These are phyloP conservation scores for Sporisorium exsertum DNA, from an alignment of 1,284 basidiomycete species.

Conservation along the genomic window DNA sequence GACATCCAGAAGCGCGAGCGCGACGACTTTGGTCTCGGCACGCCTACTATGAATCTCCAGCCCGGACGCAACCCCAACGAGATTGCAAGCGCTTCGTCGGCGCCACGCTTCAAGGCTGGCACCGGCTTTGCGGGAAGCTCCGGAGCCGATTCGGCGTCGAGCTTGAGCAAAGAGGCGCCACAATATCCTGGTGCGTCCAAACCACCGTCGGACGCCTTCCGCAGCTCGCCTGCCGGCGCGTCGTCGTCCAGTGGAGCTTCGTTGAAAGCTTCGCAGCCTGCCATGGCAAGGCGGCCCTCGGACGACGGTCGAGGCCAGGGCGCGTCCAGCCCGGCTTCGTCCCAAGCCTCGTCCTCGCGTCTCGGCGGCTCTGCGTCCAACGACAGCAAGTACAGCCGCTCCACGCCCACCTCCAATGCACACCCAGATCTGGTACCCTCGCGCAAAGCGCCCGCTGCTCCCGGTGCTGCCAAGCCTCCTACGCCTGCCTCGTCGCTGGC, in stretches of 20 bases:
- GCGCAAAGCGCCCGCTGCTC: conserved; percentile 62
- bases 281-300: conserved; percentile 35
- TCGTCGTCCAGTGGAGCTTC: conserved; percentile 19
- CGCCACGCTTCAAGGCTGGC: conserved; percentile 52
- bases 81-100: conserved; percentile 32
- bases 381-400: conserved; percentile 44
- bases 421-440: conserved; percentile 53
- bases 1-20: conserved; percentile 93
- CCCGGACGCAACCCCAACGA: conserved; percentile 56
- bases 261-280: conserved; percentile 26
- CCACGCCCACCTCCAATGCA: conserved; percentile 17
- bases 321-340: conserved; percentile 32
- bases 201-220: conserved; percentile 46
- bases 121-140: conserved; percentile 55
- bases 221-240: conserved; percentile 16
- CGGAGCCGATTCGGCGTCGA: conserved; percentile 30
- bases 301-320: conserved; percentile 38
- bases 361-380: conserved; percentile 37
- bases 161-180: conserved; percentile 36
- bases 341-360: conserved; percentile 38
- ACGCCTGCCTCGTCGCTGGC: conserved; percentile 31
- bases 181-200: conserved; percentile 33
- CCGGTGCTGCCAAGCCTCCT: conserved; percentile 35
- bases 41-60: conserved; percentile 66
- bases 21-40: conserved; percentile 75